Conservation (phyloP, 2,329 filamentous ascomycete species). For the Stagonosporopsis tanaceti region DNA sequence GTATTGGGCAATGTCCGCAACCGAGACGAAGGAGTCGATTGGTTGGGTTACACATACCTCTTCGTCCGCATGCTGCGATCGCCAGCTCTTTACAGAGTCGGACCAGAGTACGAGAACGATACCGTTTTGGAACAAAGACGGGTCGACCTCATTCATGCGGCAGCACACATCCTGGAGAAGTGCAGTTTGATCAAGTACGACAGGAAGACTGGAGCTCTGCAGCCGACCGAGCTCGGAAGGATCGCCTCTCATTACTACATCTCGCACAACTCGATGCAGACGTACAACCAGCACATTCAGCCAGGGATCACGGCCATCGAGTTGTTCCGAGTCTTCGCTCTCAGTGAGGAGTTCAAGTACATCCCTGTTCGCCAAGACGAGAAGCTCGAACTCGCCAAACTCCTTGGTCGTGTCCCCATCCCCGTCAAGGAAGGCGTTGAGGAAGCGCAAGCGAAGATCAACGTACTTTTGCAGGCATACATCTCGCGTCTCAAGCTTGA, state of each 20-base stretch:
- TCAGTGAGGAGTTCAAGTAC: slow-evolving; percentile 98
- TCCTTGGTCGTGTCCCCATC: slow-evolving; percentile 88
- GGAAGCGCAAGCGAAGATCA: slow-evolving; percentile 97
- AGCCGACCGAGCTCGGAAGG: slow-evolving; percentile 90
- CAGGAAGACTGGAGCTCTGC: slow-evolving; percentile 86
- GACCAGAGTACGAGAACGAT: slow-evolving; percentile 93
- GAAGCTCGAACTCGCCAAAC: slow-evolving; percentile 92
- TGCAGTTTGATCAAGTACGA: slow-evolving; percentile 94
- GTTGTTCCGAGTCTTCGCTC: slow-evolving; percentile 92
- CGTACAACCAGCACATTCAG: slow-evolving; percentile 94
- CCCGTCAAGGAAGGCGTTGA: slow-evolving; percentile 98
- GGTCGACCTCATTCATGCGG: slow-evolving; percentile 96
- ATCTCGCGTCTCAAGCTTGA: slow-evolving; percentile 95
- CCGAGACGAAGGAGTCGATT: slow-evolving; percentile 96
- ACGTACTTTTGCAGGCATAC: slow-evolving; percentile 94
- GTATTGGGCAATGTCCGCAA: slow-evolving; percentile 92
- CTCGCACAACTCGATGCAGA: slow-evolving; percentile 93
- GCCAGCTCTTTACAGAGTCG: slow-evolving; percentile 93
- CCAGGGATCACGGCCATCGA: slow-evolving; percentile 93
- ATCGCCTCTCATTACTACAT: slow-evolving; percentile 99
- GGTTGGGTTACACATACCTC: slow-evolving; percentile 97
- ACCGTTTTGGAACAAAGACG: slow-evolving; percentile 92
- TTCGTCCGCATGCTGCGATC: slow-evolving; percentile 98
- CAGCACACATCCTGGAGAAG: slow-evolving; percentile 84
- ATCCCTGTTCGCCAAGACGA: slow-evolving; percentile 98